Evolutionary conservation across 2,329 filamentous ascomycete species (phyloP).

Genomic region (Calonectria leucothoes): DNA sequence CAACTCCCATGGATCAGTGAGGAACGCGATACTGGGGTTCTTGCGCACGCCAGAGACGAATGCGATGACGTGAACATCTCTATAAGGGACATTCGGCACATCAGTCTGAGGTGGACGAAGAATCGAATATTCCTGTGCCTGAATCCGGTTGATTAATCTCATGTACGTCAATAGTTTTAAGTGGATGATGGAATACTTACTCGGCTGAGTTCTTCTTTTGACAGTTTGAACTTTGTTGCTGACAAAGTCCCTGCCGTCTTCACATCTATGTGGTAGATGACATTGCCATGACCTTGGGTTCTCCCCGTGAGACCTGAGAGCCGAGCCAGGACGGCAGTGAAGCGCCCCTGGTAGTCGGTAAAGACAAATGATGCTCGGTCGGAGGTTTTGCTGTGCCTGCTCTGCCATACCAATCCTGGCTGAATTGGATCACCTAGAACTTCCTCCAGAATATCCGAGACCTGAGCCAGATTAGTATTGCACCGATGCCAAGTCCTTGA

Average conservation of each 20-base stretch:
- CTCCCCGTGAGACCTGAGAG: background rate
- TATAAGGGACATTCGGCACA: background rate
- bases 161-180: no score
- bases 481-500: accelerated
- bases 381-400: background rate
- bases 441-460: constrained; percentile 7
- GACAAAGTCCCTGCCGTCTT: background rate
- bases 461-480: background rate
- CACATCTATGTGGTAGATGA: background rate
- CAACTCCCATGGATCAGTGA: background rate
- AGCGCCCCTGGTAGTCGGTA: background rate
- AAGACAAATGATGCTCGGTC: background rate
- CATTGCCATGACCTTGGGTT: background rate
- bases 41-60: background rate
- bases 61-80: background rate
- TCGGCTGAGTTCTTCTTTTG: background rate
- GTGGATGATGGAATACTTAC: background rate
- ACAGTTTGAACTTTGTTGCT: background rate
- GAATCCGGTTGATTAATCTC: background rate
- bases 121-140: background rate
- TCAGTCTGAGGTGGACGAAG: background rate
- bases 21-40: background rate
- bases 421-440: constrained; percentile 10
- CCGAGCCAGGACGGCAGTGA: background rate
- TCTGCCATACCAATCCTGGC: constrained; percentile 4